Evolutionary conservation across 495 filamentous ascomycete species (phyloP), one percentile per base, ranked within the genome.

Genomic region (Aspergillus heteromorphus): DNA sequence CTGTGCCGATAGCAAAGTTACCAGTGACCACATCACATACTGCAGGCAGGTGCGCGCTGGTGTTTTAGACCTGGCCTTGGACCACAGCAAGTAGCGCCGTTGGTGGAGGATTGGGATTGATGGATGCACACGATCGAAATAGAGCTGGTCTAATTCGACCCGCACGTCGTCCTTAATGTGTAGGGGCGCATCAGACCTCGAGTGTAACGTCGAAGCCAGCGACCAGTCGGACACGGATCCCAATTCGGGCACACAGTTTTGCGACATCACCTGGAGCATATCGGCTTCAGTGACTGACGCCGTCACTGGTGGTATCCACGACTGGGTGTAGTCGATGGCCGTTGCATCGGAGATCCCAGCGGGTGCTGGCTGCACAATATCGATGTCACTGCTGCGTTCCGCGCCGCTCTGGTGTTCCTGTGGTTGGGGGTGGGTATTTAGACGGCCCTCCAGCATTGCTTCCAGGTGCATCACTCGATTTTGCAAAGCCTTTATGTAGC

Each of bases 401-500:
- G 23, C 18, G 4, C 23, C 14, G 23, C 27, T 17, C 45, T 48
- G 21, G 0, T n/a, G 20, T 30, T 29, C 43, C 7, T 3, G 6
- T 7, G 14, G 45, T n/a, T 10, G n/a, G 0, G 14, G n/a, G 6
- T 13, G 16, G n/a, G 48, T 1, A 77, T 48, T n/a, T 71, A 77
- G 73, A 14, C 34, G 34, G 11, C 34, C n/a, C 13, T 38, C 34
- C 34, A 38, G 5, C 34, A 38, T 38, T 14, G 34, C 34, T 38
- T 38, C 34, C 8, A 38, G 34, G n/a, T 38, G 8, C 13, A 38
- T 69, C 30, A 80, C 73, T n/a, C 73, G 68, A 49, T 57, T 67
- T 56, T 73, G 67, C 45, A 80, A 64, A 1, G 69, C 71, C 29
- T 73, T 75, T 42, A 79, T 67, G 47, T 77, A 67, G 11, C 75